Conservation (phyloP, 2,329 filamentous ascomycete species). For the Aotearoamyces nothofagi region DNA sequence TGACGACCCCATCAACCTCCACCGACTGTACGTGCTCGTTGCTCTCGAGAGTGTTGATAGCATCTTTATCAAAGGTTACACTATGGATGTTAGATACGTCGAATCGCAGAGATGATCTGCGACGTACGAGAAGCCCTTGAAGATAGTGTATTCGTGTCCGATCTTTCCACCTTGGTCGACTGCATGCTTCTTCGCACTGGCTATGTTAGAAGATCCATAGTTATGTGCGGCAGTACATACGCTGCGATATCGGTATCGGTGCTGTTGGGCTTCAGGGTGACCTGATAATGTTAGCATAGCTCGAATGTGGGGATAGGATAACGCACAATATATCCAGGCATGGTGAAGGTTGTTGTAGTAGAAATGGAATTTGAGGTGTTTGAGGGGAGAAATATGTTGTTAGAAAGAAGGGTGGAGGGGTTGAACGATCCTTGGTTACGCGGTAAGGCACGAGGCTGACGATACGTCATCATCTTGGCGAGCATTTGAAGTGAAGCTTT, state of each 20-base stretch:
- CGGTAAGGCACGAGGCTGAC: too few relatives aligned
- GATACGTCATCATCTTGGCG: too few relatives aligned
- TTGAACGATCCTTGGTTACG: too few relatives aligned
- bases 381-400: not conserved
- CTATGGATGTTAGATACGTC: too few relatives aligned
- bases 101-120: too few relatives aligned
- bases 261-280: conserved; percentile 64
- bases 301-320: not conserved
- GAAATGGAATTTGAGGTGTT: not conserved
- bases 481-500: too few relatives aligned
- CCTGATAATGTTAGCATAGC: conserved; percentile 29
- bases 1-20: conserved; percentile 58
- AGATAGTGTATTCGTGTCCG: conserved; percentile 67
- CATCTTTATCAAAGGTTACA: conserved; percentile 55
- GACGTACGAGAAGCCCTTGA: conserved; percentile 86
- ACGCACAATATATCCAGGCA: conserved; percentile 9
- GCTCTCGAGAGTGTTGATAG: conserved; percentile 46
- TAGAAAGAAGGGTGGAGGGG: not conserved
- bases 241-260: conserved; percentile 49
- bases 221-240: conserved; percentile 26
- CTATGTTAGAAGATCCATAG: not conserved
- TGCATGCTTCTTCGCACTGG: conserved; percentile 65
- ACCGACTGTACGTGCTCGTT: conserved; percentile 60
- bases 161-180: conserved; percentile 69
- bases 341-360: conserved; percentile 2